Evolutionary conservation across 768 basidiomycete species (phyloP), one percentile per base, ranked within the genome.

Genomic region (Kwoniella dejecticola): DNA sequence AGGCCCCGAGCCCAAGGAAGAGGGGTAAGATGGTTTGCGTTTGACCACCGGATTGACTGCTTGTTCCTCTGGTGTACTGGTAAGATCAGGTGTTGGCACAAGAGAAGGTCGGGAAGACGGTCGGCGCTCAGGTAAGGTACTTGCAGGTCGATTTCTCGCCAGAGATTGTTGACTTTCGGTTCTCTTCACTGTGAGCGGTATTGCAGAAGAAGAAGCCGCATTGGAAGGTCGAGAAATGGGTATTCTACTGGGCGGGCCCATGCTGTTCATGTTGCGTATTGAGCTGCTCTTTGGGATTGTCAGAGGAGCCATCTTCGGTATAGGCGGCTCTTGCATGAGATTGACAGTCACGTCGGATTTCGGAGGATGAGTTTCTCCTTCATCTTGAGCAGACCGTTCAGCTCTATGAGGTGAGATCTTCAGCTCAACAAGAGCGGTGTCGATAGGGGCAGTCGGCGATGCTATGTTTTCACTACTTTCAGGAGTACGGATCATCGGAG

Each of bases 21-120:
- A 69, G 17, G 74, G 74, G 44, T 73, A 76, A 1, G 74, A 76
- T 3, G 71, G 71, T 64, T 70, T 73, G 8, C 71, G 69, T 21
- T 59, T 60, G 11, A 69, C 30, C 6, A 62, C n/a, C 15, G 53
- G 38, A 13, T 13, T 12, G 24, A 21, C 17, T 21, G 15, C 21
- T 38, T 29, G 21, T 53, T 24, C 7, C 11, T 33, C 50, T 31
- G 61, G 40, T 19, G 45, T 36, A 52, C 33, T 15, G 15, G 59
- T 23, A 48, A 31, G 36, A 24, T 26, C 24, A 23, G 40, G 21
- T 8, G 62, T 17, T 31, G 57, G 15, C 2, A 46, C 46, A 10
- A 57, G 17, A 6, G 52, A 30, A 3, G 65, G 68, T 33, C 63
- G 48, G 3, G 69, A 62, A 0, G 66, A 60, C n/a, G 69, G 69